Base-by-base conservation (phyloP, 345 rosid genomes). In the Mercurialis annua region DNA sequence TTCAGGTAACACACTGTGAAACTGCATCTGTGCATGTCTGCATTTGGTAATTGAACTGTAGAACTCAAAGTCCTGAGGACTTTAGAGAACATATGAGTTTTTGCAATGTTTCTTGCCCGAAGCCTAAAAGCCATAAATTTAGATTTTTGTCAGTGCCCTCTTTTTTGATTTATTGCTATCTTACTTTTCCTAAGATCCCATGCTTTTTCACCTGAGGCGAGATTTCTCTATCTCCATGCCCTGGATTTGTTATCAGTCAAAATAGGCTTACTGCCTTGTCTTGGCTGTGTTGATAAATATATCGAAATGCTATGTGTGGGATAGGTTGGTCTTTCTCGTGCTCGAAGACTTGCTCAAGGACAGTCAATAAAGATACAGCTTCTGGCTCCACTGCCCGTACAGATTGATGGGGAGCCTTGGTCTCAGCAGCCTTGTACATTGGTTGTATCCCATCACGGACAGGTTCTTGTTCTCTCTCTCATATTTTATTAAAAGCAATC, bases 391-490 rank as follows among this genome's bases (percentile, higher is more conserved):
- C 68, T 94, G 49, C 97, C 97, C 61, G 96, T 94, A 71, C 97
- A 94, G 73, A 85, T 94, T 24, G 97, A 94, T 77, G 96, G 99
- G 54, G 99, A 94, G 60, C 99, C 97, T 59, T 94, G 99, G 99
- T 81, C 23, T 77, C 97, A 94, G 80, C 80, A 87, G 38, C 91
- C 91, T 0, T 91, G 99, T 72, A 85, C 92, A 20, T 60, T 94
- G 70, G 71, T 69, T 64, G 88, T 91, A 76, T 81, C 95, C 1
- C 99, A 94, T 79, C 95, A 94, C 68, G 89, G 99, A 68, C 97
- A 89, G 98, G 98, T 93, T 30, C 53, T 52, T 64, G 63, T 58
- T 78, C 75, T 67, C 75, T 59, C 72, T 62, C 57, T 71, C 76
- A 23, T 17, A 14, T n/a, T 6, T 68, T 12, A 48, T 33, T 56